Percentiles rank a stretch among this genome's conserved stretches.
phyloP scores from a whole-genome alignment of 1,139 yeast species.

The Hyphopichia pseudoburtonii region DNA sequence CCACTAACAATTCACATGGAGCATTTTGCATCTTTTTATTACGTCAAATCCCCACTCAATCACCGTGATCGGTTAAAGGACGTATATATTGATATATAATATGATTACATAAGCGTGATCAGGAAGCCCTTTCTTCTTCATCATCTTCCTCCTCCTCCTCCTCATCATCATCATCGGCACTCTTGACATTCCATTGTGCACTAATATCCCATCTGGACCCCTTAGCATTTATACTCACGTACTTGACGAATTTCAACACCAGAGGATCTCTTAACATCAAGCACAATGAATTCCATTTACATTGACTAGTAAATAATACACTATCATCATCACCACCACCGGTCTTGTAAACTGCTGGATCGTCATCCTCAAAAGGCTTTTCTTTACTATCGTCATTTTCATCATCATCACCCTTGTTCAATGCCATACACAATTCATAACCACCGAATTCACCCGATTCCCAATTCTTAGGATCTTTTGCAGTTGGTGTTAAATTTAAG shows the following conservation, averaged over 20 bases:
- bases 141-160: neutral
- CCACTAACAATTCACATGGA: no score
- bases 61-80: no score
- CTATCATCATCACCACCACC: constrained; percentile 70
- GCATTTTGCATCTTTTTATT: no score
- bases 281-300: constrained; percentile 78
- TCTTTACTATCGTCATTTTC: constrained; percentile 46
- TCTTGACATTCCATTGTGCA: constrained; percentile 74
- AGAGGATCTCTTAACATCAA: constrained; percentile 81
- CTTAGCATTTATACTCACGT: constrained; percentile 82
- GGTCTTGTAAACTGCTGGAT: constrained; percentile 57
- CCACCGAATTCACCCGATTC: constrained; percentile 90
- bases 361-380: constrained; percentile 49
- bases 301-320: constrained; percentile 76
- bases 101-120: no score
- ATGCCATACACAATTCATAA: constrained; percentile 84
- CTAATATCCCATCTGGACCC: constrained; percentile 93
- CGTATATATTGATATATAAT: no score
- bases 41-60: no score
- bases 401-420: constrained; percentile 52
- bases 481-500: constrained; percentile 73
- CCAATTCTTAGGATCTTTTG: constrained; percentile 59
- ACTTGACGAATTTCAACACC: constrained; percentile 87
- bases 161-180: constrained; percentile 22
- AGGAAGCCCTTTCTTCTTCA: no score